Base-by-base conservation (phyloP, 2,329 filamentous ascomycete species). In the Mollisiaceae sp. region DNA sequence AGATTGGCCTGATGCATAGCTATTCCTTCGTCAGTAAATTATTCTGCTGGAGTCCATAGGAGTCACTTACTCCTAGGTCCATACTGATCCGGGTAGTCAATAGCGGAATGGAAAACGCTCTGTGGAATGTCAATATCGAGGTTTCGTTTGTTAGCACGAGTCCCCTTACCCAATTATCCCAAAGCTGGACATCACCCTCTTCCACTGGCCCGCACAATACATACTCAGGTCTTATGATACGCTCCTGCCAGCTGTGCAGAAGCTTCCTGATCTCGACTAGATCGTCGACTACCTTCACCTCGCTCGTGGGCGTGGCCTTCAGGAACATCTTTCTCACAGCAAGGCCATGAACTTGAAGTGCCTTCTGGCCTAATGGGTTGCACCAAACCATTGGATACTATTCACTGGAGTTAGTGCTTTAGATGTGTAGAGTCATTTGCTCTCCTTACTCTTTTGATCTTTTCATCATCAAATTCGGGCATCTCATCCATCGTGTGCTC, bases 1-100 rank as follows among this genome's bases (percentile, higher is more conserved):
- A 82, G 78, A 59, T 81, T 82, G 4, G 79, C 80, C 69, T 82
- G 81, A 68, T 82, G 81, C 79, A 81, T 82, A 36, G 62, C 66
- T 68, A 41, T 0, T 5, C 12, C 15, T 15, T 11, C 3, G 18
- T 52, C 2, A 27, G 14, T 56, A 32, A 15, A 4, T 20, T 35
- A 4, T 14, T 18, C 39, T 50, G 4, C 27, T 50, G 18, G 24
- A 43, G 15, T 2, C 32, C 20, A 8, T 18, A 8, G 11, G 8
- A 20, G 36, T 35, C 2, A 66, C 64, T 64, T 65, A 27, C 79
- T 79, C 47, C 81, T 72, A 15, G 76, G 70, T 0, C 80, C 79
- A 58, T 74, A 77, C 36, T 73, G 73, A 38, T 75, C 72, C 0
- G 79, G 80, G 65, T 82, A 82, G 68, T 82, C 81, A 18, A 82